Base-by-base conservation (phyloP, 1,139 yeast genomes). In the Protomyces macrosporus region DNA sequence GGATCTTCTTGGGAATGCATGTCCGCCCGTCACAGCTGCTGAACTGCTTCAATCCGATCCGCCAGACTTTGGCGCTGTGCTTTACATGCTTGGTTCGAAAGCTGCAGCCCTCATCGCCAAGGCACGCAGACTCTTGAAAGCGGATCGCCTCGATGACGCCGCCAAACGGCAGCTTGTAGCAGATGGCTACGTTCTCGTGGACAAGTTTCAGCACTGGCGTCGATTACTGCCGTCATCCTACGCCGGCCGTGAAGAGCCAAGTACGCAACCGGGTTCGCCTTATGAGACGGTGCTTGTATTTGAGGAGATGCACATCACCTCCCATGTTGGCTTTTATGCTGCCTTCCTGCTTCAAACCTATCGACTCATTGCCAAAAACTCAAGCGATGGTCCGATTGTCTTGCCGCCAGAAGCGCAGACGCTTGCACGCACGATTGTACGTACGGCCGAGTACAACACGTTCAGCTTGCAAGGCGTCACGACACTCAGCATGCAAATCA, bases 1-100 rank as follows among this genome's bases (percentile, higher is more conserved):
- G n/a, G 56, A 48, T 10, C 10, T 58, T 7, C 45, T 58, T 12
- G 51, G 12, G n/a, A 9, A 9, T 6, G 16, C n/a, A 9, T 23
- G 42, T 12, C 33, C 39, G n/a, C 42, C 39, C 33, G 50, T 30
- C 35, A 32, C 16, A 5, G 23, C 48, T 30, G 30, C 9, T 10
- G 14, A n/a, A 6, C 23, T 32, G 7, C 10, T 6, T 16, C 6
- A 23, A 12, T 50, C 45, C 23, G 45, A n/a, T 14, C 35, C n/a
- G 30, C 52, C 52, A 7, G 62, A 58, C 32, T 42, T 52, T 23
- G 62, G 52, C n/a, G 45, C 56, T 16, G 62, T 58, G 9, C 37
- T 58, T 10, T 58, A 51, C 45, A 51, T 58, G 56, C 56, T 58
- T 14, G 62, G 62, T 10, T 48, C 40, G 9, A 36, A 58, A 56